Evolutionary conservation across 805 yeast species (phyloP), one percentile per base, ranked within the genome.

Genomic region (Candida sanyiensis): DNA sequence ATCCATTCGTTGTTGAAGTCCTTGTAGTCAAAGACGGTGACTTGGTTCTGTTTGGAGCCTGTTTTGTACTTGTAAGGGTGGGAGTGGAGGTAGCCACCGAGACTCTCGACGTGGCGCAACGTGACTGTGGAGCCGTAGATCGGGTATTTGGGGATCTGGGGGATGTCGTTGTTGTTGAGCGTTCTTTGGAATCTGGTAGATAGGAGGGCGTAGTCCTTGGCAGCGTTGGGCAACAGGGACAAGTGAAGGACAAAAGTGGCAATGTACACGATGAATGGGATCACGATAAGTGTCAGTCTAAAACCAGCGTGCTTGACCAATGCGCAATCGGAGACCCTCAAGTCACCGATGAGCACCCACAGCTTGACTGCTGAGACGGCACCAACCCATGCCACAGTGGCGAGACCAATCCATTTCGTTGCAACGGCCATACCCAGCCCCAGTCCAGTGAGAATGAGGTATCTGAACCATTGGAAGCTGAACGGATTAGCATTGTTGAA

Each of bases 71-170:
- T 58, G 49, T 64, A 69, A 30, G 72, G 64, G 58, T 86, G 90
- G 2, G 96, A 83, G 58, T 87, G 95, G 45, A 90, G 63, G 57
- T 86, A 90, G 2, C 80, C 80, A 16, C 93, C 95, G 38, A 77
- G 54, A 2, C 85, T 76, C 39, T 74, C 70, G 20, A 62, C 54
- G 58, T 90, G 96, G 46, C 90, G 80, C 23, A 90, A 47, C 15
- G 84, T 73, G 18, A 90, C 69, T 0, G 75, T 67, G 33, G 89
- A 75, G 9, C 96, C 96, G 57, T 65, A 79, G 8, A 78, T 72
- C 1, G 89, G 77, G 29, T 76, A 77, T n/a, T 78, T 77, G 16
- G 87, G 81, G 28, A 71, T 60, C 26, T 53, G 46, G 11, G 62
- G 41, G 13, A 71, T 61, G 35, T 67, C 72, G 25, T 60, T 58